Evolutionary conservation across 331 rosid genomes (phyloP), one percentile per base, ranked within the genome.

Genomic region (Malus hybrid): DNA sequence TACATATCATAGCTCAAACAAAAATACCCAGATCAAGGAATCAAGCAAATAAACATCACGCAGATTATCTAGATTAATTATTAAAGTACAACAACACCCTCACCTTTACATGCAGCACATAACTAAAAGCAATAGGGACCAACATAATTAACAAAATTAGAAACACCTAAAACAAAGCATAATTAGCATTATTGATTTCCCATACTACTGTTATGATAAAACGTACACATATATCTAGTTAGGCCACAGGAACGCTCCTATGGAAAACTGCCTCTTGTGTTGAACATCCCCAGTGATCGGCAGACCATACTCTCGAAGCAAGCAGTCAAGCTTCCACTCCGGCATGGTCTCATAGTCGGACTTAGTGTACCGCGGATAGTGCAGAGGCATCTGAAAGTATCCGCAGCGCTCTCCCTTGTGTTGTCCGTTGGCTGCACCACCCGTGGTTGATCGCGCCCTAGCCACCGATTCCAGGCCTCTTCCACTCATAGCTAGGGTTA

Each of bases 311-410:
- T 90, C 81, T 73, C 57, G 77, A 24, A 90, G 93, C 85, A 90
- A 83, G 33, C 84, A 85, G 33, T 90, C 93, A 7, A 88, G 65
- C 87, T 82, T 88, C 88, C 96, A 88, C 80, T 90, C 93, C 19
- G 91, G 90, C 93, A 90, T 88, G 81, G 69, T 69, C 79, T 88
- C 90, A 48, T 90, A 88, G 69, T 88, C 93, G 15, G 76, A 79
- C 48, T 80, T 50, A 0, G 80, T 81, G 81, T 90, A 90, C 69
- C 85, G 85, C 48, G 96, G 96, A 74, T 90, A 90, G 81, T 90
- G 96, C 22, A 90, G 73, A 66, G 96, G 96, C 96, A 90, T 90
- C 80, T 88, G 89, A 79, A 90, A 90, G 29, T 80, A 64, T 34
- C 86, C 81, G 69, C 83, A 79, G 20, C 61, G 18, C 57, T 81